These are phyloP conservation scores for Clitopilus passeckerianus DNA, from an alignment of 768 basidiomycete genomes.

Conservation along the genomic window DNA sequence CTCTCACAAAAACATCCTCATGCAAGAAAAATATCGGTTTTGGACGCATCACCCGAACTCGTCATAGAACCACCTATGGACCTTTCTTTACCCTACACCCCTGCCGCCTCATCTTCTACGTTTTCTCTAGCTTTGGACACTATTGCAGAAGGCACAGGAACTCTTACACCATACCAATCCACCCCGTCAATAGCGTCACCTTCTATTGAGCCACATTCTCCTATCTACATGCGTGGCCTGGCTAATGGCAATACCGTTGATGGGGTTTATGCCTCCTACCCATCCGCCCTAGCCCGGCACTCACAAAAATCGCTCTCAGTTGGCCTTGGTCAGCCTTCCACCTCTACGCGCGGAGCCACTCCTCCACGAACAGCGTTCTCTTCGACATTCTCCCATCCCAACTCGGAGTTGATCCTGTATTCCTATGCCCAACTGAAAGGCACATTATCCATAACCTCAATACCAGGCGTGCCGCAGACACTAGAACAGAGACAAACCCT, in stretches of 20 bases:
- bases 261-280: slow-evolving; percentile 26
- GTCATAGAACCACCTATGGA: slow-evolving; percentile 21
- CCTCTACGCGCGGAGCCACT: slow-evolving; percentile 10
- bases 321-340: slow-evolving; percentile 43
- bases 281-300: slow-evolving; percentile 20
- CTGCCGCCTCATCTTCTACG: slow-evolving; percentile 40
- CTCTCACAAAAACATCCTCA: slow-evolving; percentile 66
- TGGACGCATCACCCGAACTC: slow-evolving; percentile 43
- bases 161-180: slow-evolving; percentile 24
- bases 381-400: slow-evolving; percentile 40
- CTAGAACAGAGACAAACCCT: slow-evolving; percentile 42
- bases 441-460: slow-evolving; percentile 52
- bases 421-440: slow-evolving; percentile 82
- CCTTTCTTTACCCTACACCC: slow-evolving; percentile 23
- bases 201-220: slow-evolving; percentile 24
- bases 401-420: slow-evolving; percentile 73
- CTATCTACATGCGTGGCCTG: slow-evolving; percentile 12
- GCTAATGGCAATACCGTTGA: slow-evolving; percentile 12
- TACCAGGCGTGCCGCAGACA: slow-evolving; percentile 28
- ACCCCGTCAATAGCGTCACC: slow-evolving; percentile 33
- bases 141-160: slow-evolving; percentile 30
- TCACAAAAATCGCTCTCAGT: slow-evolving; percentile 19
- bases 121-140: slow-evolving; percentile 45
- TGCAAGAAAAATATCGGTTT: slow-evolving; percentile 67
- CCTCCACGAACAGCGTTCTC: slow-evolving; percentile 35